A percentile compares a stretch with the other conserved stretches of the same genome.
Evolutionary conservation across 2,329 filamentous ascomycete genomes (phyloP).

Genomic region (Sphaceloma murrayae): DNA sequence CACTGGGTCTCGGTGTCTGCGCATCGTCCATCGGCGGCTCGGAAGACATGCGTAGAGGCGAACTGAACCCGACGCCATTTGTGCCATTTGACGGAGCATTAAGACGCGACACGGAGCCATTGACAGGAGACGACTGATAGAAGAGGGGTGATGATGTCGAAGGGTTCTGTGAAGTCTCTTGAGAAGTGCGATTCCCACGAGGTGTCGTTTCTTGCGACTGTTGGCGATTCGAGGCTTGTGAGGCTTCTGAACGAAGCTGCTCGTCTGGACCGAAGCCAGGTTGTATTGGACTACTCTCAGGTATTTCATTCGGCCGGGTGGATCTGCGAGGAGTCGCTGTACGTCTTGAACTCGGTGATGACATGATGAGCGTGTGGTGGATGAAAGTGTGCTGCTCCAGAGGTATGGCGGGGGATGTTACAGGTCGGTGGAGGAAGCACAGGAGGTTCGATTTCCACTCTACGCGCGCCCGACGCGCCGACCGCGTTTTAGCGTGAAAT

Average conservation of each 20-base stretch:
- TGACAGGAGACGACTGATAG: slow-evolving; percentile 53
- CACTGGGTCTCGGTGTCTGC: slow-evolving; percentile 61
- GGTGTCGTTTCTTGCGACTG: slow-evolving; percentile 39
- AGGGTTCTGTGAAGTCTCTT: slow-evolving; percentile 29
- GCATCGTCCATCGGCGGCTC: slow-evolving; percentile 47
- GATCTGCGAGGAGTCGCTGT: slow-evolving; percentile 47
- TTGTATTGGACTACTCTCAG: slow-evolving; percentile 40
- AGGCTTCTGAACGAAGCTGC: slow-evolving; percentile 36
- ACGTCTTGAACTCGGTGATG: slow-evolving; percentile 50
- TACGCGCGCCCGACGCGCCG: slow-evolving; percentile 15
- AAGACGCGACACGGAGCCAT: neutral
- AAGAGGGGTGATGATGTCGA: slow-evolving; percentile 68
- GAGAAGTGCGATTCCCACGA: slow-evolving; percentile 38
- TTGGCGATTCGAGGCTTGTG: slow-evolving; percentile 28
- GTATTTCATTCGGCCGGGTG: slow-evolving; percentile 46
- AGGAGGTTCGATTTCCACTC: slow-evolving; percentile 14
- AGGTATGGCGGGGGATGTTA: too few relatives aligned
- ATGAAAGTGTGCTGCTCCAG: too few relatives aligned
- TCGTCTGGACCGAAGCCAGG: slow-evolving; percentile 30
- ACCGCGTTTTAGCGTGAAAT: slow-evolving; percentile 13
- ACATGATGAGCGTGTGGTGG: slow-evolving; percentile 44
- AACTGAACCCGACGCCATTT: slow-evolving; percentile 40
- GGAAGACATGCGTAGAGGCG: slow-evolving; percentile 36
- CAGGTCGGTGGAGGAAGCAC: slow-evolving; percentile 7
- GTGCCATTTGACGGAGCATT: slow-evolving; percentile 34